Percentiles rank a stretch among this genome's conserved stretches.
Evolutionary conservation across 2,329 filamentous ascomycete species (phyloP).

Genomic region (Cladosporium phlei): DNA sequence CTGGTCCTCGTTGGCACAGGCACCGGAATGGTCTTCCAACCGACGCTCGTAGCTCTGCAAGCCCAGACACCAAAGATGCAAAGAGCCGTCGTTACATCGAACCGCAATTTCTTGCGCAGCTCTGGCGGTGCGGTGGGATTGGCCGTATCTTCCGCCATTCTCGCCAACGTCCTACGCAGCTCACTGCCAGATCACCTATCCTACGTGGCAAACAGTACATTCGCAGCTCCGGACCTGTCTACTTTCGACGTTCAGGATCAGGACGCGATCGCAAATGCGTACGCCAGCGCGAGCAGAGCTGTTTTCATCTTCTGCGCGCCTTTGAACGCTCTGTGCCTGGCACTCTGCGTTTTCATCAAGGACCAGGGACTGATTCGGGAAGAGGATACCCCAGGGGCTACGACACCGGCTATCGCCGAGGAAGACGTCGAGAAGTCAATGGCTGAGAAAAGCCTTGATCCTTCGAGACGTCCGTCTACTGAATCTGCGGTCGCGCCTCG

Average conservation of each 20-base stretch:
- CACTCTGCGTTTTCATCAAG: constrained; percentile 48
- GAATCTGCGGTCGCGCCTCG: background rate
- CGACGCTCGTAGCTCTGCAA: constrained; percentile 64
- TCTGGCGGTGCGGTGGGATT: constrained; percentile 59
- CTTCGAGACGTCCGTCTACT: background rate
- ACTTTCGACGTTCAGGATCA: constrained; percentile 32
- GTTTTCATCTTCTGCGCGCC: constrained; percentile 57
- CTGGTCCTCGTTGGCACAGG: constrained; percentile 59
- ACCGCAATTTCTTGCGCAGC: constrained; percentile 69
- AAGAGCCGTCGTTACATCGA: constrained; percentile 59
- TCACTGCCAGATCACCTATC: constrained; percentile 38
- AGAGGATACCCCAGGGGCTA: constrained; percentile 19
- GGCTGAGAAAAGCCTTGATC: background rate
- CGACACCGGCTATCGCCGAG: background rate
- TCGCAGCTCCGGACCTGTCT: constrained; percentile 32
- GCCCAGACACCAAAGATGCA: constrained; percentile 54
- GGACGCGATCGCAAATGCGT: constrained; percentile 45
- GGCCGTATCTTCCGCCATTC: constrained; percentile 68
- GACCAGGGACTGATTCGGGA: constrained; percentile 25
- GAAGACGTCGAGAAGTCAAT: background rate
- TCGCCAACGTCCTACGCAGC: constrained; percentile 31
- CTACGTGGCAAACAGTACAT: constrained; percentile 38
- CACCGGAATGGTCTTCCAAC: constrained; percentile 64
- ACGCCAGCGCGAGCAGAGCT: constrained; percentile 49
- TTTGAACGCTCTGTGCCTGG: constrained; percentile 47